Evolutionary conservation across 1,284 basidiomycete species (phyloP), one percentile per base, ranked within the genome.

Genomic region (Trichosporon sp.): DNA sequence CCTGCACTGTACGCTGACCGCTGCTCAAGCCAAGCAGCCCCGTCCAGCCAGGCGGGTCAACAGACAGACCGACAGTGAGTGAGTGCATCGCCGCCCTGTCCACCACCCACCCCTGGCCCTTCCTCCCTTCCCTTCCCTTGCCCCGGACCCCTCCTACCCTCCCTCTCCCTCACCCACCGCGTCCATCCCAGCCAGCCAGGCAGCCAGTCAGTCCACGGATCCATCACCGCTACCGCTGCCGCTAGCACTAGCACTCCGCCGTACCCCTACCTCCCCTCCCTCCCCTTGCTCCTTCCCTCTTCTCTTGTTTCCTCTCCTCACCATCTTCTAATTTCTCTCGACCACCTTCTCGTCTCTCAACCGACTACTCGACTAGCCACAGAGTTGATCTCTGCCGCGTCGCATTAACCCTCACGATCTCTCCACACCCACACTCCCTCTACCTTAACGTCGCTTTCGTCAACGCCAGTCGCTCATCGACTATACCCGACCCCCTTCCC

Each of bases 381-480:
- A 57, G 56, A 57, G 56, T 57, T 57, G 56, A 57, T 57, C 56
- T 57, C 56, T 34, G 56, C 56, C 21, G 19, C 13, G 32, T 57
- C 56, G 32, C 32, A 14, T 6, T 4, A 14, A 23, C 56, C 56
- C 56, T 25, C 56, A 25, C 33, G 32, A 34, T 36, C 56, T 10
- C 56, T 57, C 56, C 13, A 36, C 16, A 29, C 9, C 32, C 56
- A 57, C 23, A 23, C 56, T 36, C 23, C 32, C 32, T 33, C 4
- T 27, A 5, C 14, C 25, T n/a, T 25, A 23, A 57, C 32, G 13
- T 25, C 40, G 16, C 23, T 40, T 16, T 56, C 40, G 11, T 21
- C 32, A 16, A 52, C 56, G 58, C 49, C 46, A 36, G 33, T 36
- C 56, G 36, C 32, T 25, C 16, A 23, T n/a, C n/a, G n/a, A n/a